A percentile compares a stretch with the other conserved stretches of the same genome.
These are phyloP conservation scores for Paralagenidium karlingii DNA, from an alignment of 352 stramenopile species.

Conservation along the genomic window DNA sequence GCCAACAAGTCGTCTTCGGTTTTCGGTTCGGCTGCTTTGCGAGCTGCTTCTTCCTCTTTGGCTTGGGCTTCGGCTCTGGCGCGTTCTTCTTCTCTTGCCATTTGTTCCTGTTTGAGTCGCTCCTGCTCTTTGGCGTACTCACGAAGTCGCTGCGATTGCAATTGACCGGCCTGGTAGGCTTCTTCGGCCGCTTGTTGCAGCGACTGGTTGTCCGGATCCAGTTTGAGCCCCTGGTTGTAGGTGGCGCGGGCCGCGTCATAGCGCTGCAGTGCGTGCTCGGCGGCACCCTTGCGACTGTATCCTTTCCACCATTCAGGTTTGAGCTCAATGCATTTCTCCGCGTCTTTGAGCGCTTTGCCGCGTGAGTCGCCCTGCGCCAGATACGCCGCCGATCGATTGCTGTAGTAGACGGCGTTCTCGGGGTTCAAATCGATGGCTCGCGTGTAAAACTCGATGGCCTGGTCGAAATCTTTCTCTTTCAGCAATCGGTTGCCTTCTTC, in stretches of 20 bases:
- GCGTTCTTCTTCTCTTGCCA: slow-evolving; percentile 15
- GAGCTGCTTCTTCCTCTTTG: slow-evolving; percentile 7
- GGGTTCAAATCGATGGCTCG: slow-evolving; percentile 70
- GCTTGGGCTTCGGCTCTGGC: slow-evolving; percentile 5
- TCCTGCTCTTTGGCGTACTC: slow-evolving; percentile 39
- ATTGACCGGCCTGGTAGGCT: slow-evolving; percentile 52
- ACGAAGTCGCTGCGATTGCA: slow-evolving; percentile 39
- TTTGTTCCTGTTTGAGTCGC: slow-evolving; percentile 14
- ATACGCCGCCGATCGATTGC: slow-evolving; percentile 77
- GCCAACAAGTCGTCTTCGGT: slow-evolving; percentile 54
- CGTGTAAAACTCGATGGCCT: slow-evolving; percentile 78
- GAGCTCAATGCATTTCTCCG: slow-evolving; percentile 62
- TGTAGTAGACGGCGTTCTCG: slow-evolving; percentile 77
- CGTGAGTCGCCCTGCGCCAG: slow-evolving; percentile 67
- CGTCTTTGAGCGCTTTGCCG: slow-evolving; percentile 66
- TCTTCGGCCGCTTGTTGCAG: slow-evolving; percentile 47
- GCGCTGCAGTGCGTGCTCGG: slow-evolving; percentile 56
- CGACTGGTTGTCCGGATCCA: slow-evolving; percentile 60
- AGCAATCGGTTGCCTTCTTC: slow-evolving; percentile 64
- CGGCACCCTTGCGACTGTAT: slow-evolving; percentile 73
- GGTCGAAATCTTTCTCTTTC: slow-evolving; percentile 32
- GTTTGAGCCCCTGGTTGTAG: slow-evolving; percentile 47
- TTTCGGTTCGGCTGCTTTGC: slow-evolving; percentile 10
- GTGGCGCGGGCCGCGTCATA: slow-evolving; percentile 61
- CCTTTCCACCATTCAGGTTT: slow-evolving; percentile 81